A percentile compares a stretch with the other conserved stretches of the same genome.
These are phyloP conservation scores for Vitis hybrid DNA, from an alignment of 177 flowering plant species.

Conservation along the genomic window DNA sequence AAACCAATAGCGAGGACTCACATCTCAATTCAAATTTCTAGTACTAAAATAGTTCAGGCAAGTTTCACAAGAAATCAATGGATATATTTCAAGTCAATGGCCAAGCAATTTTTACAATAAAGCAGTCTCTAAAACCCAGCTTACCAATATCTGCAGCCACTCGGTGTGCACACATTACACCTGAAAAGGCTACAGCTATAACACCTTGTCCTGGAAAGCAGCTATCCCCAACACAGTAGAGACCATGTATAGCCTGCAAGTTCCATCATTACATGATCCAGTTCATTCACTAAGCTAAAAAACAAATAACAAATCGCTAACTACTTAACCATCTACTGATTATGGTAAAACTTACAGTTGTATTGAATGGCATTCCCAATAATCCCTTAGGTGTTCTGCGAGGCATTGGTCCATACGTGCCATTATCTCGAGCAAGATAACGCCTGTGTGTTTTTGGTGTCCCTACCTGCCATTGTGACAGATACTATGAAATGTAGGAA, in stretches of 20 bases:
- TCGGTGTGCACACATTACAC: slow-evolving; percentile 97
- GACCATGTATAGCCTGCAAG: slow-evolving; percentile 76
- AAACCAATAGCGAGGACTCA: no score
- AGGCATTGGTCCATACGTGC: slow-evolving; percentile 99
- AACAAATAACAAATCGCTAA: background rate
- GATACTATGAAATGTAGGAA: background rate
- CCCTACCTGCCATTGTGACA: slow-evolving; percentile 59
- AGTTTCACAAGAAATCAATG: no score
- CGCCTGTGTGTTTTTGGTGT: slow-evolving; percentile 94
- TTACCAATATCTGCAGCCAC: slow-evolving; percentile 98
- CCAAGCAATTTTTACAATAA: no score
- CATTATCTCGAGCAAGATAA: slow-evolving; percentile 80
- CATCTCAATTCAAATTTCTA: no score
- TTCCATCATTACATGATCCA: slow-evolving; percentile 9
- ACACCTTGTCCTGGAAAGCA: slow-evolving; percentile 99
- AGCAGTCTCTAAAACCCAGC: background rate
- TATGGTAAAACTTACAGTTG: slow-evolving; percentile 59
- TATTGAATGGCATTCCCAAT: slow-evolving; percentile 96
- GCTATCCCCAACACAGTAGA: slow-evolving; percentile 98
- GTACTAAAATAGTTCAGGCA: no score
- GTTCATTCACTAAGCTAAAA: slow-evolving; percentile 1
- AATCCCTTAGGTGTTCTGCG: slow-evolving; percentile 77
- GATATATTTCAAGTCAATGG: no score
- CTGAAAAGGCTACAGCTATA: slow-evolving; percentile 95
- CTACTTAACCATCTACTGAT: background rate